Base-by-base conservation (phyloP, 805 yeast genomes). In the Monosporozyma servazzii region DNA sequence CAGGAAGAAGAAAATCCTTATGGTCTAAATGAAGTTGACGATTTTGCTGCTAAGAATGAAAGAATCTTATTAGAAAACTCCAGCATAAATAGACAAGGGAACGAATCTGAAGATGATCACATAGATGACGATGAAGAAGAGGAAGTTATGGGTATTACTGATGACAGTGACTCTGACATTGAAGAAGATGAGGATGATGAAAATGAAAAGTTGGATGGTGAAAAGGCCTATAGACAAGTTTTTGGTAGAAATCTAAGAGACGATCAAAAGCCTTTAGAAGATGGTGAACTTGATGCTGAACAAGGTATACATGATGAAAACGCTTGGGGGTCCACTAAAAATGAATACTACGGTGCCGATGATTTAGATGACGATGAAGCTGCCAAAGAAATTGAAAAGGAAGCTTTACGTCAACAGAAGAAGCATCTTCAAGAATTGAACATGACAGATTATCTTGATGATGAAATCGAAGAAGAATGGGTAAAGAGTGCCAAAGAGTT, bases 401-500 rank as follows among this genome's bases (percentile, higher is more conserved):
- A 93, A 69, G 98, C 98, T 0, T 63, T 87, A 47, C 81, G 88
- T 62, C 81, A 88, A 58, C 97, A 90, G 69, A 86, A 85, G 71
- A 76, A 79, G 58, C 89, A 89, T 65, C 69, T 88, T 53, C 80
- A 80, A 57, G 95, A 85, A 45, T 73, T 90, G 58, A 79, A 81
- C 46, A 82, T 85, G 77, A 86, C 76, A 27, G 93, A 85, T 65
- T 83, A 76, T 64, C 70, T 84, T 58, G 93, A 88, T 56, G 95
- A 88, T 52, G 78, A 81, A 67, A 75, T 80, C 57, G 89, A 80
- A 27, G 63, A 64, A 45, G 95, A 86, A 56, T 91, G 97, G 96
- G 72, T 77, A 37, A 76, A 78, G 56, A 73, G 76, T 17, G 83
- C 81, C 1, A 70, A 71, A 33, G 72, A 70, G n/a, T 79, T 75